Base-by-base conservation (phyloP, 106 monocot genomes). In the Iris macrosiphon region DNA sequence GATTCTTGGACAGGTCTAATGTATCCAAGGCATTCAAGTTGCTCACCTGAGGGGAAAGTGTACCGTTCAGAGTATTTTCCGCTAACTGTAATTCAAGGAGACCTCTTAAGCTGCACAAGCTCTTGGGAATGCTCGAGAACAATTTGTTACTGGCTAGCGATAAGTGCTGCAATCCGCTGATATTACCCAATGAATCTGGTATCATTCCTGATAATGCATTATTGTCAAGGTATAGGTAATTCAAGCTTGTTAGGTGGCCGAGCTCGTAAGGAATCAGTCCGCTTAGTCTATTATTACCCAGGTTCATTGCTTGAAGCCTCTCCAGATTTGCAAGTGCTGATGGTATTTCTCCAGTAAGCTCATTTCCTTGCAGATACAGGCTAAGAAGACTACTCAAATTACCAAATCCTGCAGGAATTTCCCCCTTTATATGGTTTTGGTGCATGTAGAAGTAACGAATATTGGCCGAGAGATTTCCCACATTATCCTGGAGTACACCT, bases 1-100 rank as follows among this genome's bases (percentile, higher is more conserved):
- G 27, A 44, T 62, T 62, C 13, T 33, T 35, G 0, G 61, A 44
- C 7, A 64, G 38, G 10, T 13, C 4, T 9, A 66, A 30, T 27
- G 12, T 38, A 11, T 40, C 40, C 3, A 63, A 37, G 13, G 23
- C 24, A 10, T 18, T 28, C 29, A 63, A n/a, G 23, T 23, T 29
- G 12, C 51, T 33, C 4, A 63, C 34, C 20, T 27, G 27, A 10
- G 39, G 12, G 1, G 52, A 34, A 4, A 63, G 24, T 1, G 16
- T 7, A 1, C 51, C 52, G 0, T 2, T 11, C 4, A 63, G 31
- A 3, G 29, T 27, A 19, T 63, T 63, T 17, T 63, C 25, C 18
- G 63, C 38, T 1, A 52, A 3, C 15, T 63, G 39, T 0, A 63
- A 7, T 2, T 19, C 7, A n/a, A 38, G 4, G 9, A 57, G 40